phyloP scores from a whole-genome alignment of 176 grass and related monocot genomes.

The Secale cereale region DNA sequence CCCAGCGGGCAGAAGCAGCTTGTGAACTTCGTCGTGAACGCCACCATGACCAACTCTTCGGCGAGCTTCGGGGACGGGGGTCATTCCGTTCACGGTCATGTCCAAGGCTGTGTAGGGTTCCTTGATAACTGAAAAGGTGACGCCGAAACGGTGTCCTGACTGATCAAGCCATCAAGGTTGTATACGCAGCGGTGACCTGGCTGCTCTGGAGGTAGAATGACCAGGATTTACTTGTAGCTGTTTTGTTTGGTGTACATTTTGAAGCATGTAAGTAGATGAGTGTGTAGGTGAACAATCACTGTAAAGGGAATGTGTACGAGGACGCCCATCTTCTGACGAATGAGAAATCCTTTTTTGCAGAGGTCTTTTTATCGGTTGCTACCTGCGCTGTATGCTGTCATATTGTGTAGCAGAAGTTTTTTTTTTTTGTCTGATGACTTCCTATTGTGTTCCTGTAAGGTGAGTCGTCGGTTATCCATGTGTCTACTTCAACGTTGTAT shows the following conservation, averaged over 20 bases:
- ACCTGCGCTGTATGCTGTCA: not conserved
- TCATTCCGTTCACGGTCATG: constrained; percentile 73
- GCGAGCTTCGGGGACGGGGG: constrained; percentile 61
- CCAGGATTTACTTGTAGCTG: constrained; percentile 19
- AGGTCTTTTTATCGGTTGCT: not conserved
- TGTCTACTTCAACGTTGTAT: not conserved
- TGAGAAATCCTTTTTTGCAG: constrained; percentile 25
- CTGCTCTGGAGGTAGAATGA: constrained; percentile 36
- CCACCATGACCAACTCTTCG: constrained; percentile 53
- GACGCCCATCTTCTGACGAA: not conserved
- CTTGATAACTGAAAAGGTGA: constrained; percentile 15
- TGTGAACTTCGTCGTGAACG: constrained; percentile 62
- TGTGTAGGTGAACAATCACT: constrained; percentile 25
- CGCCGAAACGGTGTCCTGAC: not conserved
- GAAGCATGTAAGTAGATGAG: constrained; percentile 42
- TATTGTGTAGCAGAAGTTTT: not conserved
- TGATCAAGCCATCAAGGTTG: constrained; percentile 28
- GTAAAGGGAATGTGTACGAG: constrained; percentile 24
- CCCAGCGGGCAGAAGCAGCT: constrained; percentile 59
- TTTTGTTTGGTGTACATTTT: constrained; percentile 34
- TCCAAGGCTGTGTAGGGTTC: constrained; percentile 59
- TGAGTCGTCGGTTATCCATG: not conserved
- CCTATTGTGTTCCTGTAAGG: not conserved
- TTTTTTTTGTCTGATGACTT: not conserved
- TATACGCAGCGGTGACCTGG: constrained; percentile 22